A percentile compares a stretch with the other conserved stretches of the same genome.
These are phyloP conservation scores for Pachyrhizus erosus DNA, from an alignment of 306 rosid species.

Conservation along the genomic window DNA sequence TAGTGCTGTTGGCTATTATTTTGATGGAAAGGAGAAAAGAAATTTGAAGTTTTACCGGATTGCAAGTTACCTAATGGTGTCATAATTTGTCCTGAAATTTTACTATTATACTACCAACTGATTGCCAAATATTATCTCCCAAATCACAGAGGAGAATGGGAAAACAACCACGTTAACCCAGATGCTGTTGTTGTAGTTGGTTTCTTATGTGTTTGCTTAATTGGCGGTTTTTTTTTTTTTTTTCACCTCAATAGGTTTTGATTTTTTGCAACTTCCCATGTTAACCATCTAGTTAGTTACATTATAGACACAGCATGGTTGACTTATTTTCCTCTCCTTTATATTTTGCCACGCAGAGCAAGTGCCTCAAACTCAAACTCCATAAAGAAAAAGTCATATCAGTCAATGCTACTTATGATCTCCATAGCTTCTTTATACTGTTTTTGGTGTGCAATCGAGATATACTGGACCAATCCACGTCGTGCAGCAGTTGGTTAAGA, in stretches of 20 bases:
- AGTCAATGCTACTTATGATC: slow-evolving; percentile 61
- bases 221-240: slow-evolving; percentile 76
- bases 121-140: slow-evolving; percentile 6
- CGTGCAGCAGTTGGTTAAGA: slow-evolving; percentile 91
- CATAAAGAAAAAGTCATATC: slow-evolving; percentile 54
- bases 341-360: slow-evolving; percentile 63
- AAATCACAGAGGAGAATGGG: slow-evolving; percentile 77
- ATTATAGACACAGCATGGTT: slow-evolving; percentile 17
- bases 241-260: slow-evolving; percentile 77
- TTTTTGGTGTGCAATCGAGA: slow-evolving; percentile 80
- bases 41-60: slow-evolving; percentile 22
- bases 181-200: slow-evolving; percentile 75
- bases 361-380: slow-evolving; percentile 54
- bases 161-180: slow-evolving; percentile 70
- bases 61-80: slow-evolving; percentile 15
- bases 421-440: slow-evolving; percentile 69
- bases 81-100: not conserved
- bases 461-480: slow-evolving; percentile 71
- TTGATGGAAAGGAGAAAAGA: too few relatives aligned
- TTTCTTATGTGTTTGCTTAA: slow-evolving; percentile 63
- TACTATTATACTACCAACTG: slow-evolving; percentile 4
- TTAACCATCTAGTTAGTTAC: slow-evolving; percentile 8
- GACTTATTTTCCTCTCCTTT: slow-evolving; percentile 7
- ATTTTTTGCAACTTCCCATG: slow-evolving; percentile 5
- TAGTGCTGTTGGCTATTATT: slow-evolving; percentile 17